Conservation (phyloP, 495 filamentous ascomycete species). For the Penicillium bovifimosum region DNA sequence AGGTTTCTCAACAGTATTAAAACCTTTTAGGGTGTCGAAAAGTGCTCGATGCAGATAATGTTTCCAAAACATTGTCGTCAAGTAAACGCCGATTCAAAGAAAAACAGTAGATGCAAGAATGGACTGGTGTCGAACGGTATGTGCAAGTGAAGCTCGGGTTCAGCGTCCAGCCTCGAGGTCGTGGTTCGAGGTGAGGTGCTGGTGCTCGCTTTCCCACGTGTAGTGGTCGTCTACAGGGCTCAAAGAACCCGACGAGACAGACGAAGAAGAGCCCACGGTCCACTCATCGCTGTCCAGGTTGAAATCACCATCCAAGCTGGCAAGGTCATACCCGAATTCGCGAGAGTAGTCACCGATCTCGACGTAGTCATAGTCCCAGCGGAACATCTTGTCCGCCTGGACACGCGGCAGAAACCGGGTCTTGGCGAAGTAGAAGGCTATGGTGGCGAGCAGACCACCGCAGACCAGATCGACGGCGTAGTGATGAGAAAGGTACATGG, state of each 20-base stretch:
- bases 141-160: conserved; percentile 20
- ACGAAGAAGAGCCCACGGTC: conserved; percentile 69
- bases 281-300: conserved; percentile 64
- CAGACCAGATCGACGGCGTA: conserved; percentile 91
- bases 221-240: conserved; percentile 58
- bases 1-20: conserved; percentile 23
- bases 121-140: conserved; percentile 20
- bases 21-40: conserved; percentile 41
- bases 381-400: conserved; percentile 75
- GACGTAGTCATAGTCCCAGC: conserved; percentile 95
- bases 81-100: conserved; percentile 38
- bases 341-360: conserved; percentile 63
- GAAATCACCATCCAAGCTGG: conserved; percentile 51
- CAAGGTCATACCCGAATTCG: conserved; percentile 52
- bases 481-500: conserved; percentile 94
- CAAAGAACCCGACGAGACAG: conserved; percentile 56
- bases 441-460: conserved; percentile 73
- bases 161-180: conserved; percentile 48
- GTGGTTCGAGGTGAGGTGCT: conserved; percentile 50
- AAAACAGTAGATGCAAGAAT: conserved; percentile 27
- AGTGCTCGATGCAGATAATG: conserved; percentile 42
- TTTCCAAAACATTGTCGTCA: conserved; percentile 39
- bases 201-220: conserved; percentile 58
- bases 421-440: conserved; percentile 74
- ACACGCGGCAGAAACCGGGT: conserved; percentile 72